Evolutionary conservation across 257 asterid species (phyloP).

Genomic region (Ligustrum vulgare): DNA sequence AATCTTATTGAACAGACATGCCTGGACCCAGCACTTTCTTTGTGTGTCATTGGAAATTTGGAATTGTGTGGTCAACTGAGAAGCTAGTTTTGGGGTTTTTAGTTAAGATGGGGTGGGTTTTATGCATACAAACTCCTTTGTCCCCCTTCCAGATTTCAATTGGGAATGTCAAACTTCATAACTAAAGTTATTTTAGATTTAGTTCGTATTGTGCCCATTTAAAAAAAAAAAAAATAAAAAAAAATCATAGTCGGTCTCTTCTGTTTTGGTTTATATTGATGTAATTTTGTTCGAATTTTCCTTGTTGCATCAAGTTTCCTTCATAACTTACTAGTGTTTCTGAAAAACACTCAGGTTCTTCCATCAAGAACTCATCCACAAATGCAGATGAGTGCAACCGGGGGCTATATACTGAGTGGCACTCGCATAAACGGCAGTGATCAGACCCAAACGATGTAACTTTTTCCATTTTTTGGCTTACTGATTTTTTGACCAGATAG

Average conservation of each 20-base stretch:
- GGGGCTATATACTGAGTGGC: slow-evolving; percentile 85
- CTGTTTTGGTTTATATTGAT: background rate
- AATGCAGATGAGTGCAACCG: slow-evolving; percentile 92
- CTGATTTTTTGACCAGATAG: background rate
- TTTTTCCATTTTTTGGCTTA: background rate
- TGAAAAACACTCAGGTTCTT: slow-evolving; percentile 59
- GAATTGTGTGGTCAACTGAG: background rate
- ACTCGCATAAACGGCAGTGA: slow-evolving; percentile 44
- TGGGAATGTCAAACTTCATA: background rate
- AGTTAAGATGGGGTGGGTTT: too few species aligned
- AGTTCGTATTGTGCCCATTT: background rate
- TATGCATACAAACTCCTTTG: too few species aligned
- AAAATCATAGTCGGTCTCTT: background rate
- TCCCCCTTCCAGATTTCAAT: background rate
- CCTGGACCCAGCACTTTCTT: background rate
- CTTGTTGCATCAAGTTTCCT: background rate
- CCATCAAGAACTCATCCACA: slow-evolving; percentile 93
- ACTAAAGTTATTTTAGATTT: background rate
- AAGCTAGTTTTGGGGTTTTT: background rate
- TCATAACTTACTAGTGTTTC: background rate
- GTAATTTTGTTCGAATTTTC: too few species aligned
- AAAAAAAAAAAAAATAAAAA: too few species aligned
- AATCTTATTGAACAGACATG: background rate
- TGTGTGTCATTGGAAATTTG: background rate
- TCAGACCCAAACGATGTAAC: slow-evolving; percentile 21